Evolutionary conservation across 164 flowering plant species (phyloP).

Genomic region (Piper longum): DNA sequence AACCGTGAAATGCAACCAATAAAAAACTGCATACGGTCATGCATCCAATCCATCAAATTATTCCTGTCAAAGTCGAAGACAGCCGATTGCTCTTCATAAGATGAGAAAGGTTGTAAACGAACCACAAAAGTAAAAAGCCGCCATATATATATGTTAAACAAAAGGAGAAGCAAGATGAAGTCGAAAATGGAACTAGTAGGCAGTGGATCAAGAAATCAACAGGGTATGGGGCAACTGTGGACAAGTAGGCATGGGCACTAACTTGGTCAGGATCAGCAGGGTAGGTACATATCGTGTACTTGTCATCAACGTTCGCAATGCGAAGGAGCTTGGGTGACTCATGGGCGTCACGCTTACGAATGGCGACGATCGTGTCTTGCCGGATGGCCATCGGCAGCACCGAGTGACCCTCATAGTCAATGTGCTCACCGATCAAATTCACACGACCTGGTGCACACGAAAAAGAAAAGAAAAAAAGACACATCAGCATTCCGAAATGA

Average conservation of each 20-base stretch:
- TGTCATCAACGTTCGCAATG: slow-evolving; percentile 66
- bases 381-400: slow-evolving; percentile 97
- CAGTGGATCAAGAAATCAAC: neutral
- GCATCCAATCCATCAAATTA: too few species aligned
- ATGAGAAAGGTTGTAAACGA: too few species aligned
- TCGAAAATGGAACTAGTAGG: too few species aligned
- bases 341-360: slow-evolving; percentile 32
- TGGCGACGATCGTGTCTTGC: slow-evolving; percentile 78
- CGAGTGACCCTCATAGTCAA: slow-evolving; percentile 93
- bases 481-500: neutral
- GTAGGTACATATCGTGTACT: slow-evolving; percentile 68
- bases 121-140: too few species aligned
- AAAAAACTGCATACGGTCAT: too few species aligned
- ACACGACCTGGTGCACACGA: slow-evolving; percentile 50
- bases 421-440: slow-evolving; percentile 95
- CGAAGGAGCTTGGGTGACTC: slow-evolving; percentile 37
- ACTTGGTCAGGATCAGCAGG: slow-evolving; percentile 86
- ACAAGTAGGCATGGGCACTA: neutral
- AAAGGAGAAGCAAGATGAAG: too few species aligned
- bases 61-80: too few species aligned
- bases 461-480: neutral
- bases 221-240: neutral
- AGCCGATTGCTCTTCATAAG: too few species aligned
- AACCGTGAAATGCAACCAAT: too few species aligned
- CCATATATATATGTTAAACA: too few species aligned